A percentile compares a stretch with the other conserved stretches of the same genome.
phyloP scores from a whole-genome alignment of 441 rosid genomes.

The Bruguiera hainesii region DNA sequence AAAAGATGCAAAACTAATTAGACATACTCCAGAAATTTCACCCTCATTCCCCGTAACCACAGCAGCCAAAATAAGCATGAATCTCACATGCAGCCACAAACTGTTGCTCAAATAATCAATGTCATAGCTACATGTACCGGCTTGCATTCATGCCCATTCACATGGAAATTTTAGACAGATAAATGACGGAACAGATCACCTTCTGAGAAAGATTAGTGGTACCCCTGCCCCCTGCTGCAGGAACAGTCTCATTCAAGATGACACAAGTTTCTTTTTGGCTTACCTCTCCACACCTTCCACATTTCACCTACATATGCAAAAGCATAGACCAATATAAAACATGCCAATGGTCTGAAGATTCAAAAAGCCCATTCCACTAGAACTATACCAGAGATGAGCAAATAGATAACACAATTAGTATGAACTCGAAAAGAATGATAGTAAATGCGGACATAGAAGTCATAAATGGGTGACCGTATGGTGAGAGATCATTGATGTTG shows the following conservation, averaged over 20 bases:
- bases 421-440: not conserved
- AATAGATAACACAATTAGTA: not conserved
- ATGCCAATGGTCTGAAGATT: no score
- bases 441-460: not conserved
- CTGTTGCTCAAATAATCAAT: no score
- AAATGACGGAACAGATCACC: constrained; percentile 31
- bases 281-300: constrained; percentile 78
- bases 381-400: not conserved
- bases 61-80: no score
- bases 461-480: not conserved
- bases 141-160: no score
- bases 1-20: no score
- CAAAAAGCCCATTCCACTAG: not conserved
- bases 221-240: constrained; percentile 49
- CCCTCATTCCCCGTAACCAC: no score
- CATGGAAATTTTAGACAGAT: not conserved
- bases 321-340: not conserved
- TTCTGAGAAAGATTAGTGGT: constrained; percentile 74
- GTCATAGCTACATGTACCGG: no score
- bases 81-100: no score
- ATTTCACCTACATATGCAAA: constrained; percentile 52
- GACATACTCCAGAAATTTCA: no score
- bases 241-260: constrained; percentile 56
- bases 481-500: not conserved
- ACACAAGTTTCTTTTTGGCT: constrained; percentile 82